Evolutionary conservation across 768 basidiomycete genomes (phyloP).

Genomic region (Phanerochaete carnosa): DNA sequence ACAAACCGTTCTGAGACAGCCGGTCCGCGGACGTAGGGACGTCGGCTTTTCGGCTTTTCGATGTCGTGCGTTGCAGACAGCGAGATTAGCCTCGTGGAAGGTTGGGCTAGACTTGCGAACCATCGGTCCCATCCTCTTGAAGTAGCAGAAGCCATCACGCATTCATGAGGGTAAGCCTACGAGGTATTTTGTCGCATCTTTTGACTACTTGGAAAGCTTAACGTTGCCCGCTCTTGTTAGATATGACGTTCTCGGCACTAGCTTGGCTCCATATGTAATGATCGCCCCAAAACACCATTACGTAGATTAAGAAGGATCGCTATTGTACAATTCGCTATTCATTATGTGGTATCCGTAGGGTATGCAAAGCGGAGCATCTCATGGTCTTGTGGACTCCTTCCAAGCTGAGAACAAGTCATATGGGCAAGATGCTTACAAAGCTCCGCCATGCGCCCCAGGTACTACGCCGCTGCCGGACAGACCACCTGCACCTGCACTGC

Average conservation of each 20-base stretch:
- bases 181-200: not conserved
- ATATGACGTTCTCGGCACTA: not conserved
- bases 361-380: not conserved
- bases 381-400: not conserved
- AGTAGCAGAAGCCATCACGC: not conserved
- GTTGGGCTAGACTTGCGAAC: not conserved
- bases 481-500: slow-evolving; percentile 1
- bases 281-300: not conserved
- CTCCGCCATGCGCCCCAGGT: not conserved
- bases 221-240: not conserved
- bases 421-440: not conserved
- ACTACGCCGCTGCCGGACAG: not conserved
- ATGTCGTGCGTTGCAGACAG: no score
- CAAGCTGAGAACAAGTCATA: not conserved
- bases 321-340: not conserved
- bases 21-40: not conserved
- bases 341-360: not conserved
- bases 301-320: not conserved
- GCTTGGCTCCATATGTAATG: not conserved
- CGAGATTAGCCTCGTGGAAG: not conserved
- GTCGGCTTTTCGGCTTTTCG: slow-evolving; percentile 2
- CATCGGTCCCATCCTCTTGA: not conserved
- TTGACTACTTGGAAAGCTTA: not conserved
- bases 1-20: not conserved
- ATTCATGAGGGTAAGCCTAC: not conserved